Evolutionary conservation across 129 eudicot genomes (phyloP).

Genomic region (Cynara cardunculus): DNA sequence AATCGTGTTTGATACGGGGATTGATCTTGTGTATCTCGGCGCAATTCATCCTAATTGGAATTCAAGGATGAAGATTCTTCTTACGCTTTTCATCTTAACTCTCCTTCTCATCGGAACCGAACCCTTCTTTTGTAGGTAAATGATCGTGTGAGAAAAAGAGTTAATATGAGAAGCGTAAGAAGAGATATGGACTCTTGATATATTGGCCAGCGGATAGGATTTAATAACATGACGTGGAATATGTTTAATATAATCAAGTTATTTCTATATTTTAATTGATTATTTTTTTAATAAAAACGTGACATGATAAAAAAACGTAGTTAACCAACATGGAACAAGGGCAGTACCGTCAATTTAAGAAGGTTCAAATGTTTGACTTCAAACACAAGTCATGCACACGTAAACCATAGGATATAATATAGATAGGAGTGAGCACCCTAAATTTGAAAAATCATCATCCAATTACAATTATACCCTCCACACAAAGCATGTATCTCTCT

Average conservation of each 20-base stretch:
- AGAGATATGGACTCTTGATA: too few species aligned
- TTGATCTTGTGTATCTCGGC: too few species aligned
- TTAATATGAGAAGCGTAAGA: too few species aligned
- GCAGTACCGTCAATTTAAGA: background rate
- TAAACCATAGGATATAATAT: background rate
- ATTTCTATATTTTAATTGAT: background rate
- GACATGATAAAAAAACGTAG: background rate
- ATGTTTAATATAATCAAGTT: background rate
- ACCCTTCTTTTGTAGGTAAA: too few species aligned
- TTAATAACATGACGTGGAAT: background rate
- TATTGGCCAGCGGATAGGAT: too few species aligned
- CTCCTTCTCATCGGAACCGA: too few species aligned
- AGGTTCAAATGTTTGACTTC: background rate
- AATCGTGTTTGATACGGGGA: too few species aligned
- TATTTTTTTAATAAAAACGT: background rate
- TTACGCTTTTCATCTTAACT: too few species aligned
- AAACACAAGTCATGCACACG: constrained; percentile 17
- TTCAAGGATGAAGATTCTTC: too few species aligned
- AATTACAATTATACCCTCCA: constrained; percentile 2
- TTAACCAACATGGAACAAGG: background rate
- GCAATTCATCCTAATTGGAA: too few species aligned
- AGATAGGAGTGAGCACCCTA: constrained; percentile 6
- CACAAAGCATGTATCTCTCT: background rate
- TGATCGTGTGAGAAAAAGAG: too few species aligned
- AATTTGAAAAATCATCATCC: background rate